Evolutionary conservation across 106 monocot species (phyloP), one percentile per base, ranked within the genome.

Genomic region (Dendrobium officinale): DNA sequence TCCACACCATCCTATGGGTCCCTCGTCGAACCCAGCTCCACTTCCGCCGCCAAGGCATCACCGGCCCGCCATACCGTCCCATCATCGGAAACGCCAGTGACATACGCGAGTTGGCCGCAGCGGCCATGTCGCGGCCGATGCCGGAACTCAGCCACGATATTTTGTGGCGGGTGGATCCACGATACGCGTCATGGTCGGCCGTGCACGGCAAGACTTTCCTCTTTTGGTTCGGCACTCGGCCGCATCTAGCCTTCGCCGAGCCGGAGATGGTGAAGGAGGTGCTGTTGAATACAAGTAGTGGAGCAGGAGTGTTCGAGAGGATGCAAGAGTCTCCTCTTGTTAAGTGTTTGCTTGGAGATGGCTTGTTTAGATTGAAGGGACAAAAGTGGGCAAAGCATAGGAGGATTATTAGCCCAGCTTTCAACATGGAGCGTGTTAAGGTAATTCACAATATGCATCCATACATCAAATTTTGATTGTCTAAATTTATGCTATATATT

Each of bases 241-340:
- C 77, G 77, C 51, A 55, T 54, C 77, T 77, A 22, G 27, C 51
- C 6, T 22, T 77, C 51, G 51, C 77, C 27, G 51, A 77, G 77
- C 77, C 77, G 77, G 77, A 77, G 77, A 54, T 54, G 77, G 49
- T 77, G 48, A 77, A 77, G 77, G 77, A 47, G 51, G 51, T 77
- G 51, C 29, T 77, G 77, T 48, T 77, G 13, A 77, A 54, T 48
- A 49, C 77, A 16, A 40, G 72, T 5, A 16, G 72, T 0, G 37
- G 37, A 6, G 51, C 27, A 9, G 77, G 77, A 9, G 54, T 9
- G 49, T 77, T 77, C 17, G 51, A 77, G 77, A n/a, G 77, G 51
- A 47, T 77, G n/a, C 24, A 77, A 16, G 51, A 77, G 51, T 55
- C 47, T 4, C 77, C 77, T 22, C n/a, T 77, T 19, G 49, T 49